These are phyloP conservation scores for Tylopilus felleus DNA, from an alignment of 768 basidiomycete genomes.

Conservation along the genomic window DNA sequence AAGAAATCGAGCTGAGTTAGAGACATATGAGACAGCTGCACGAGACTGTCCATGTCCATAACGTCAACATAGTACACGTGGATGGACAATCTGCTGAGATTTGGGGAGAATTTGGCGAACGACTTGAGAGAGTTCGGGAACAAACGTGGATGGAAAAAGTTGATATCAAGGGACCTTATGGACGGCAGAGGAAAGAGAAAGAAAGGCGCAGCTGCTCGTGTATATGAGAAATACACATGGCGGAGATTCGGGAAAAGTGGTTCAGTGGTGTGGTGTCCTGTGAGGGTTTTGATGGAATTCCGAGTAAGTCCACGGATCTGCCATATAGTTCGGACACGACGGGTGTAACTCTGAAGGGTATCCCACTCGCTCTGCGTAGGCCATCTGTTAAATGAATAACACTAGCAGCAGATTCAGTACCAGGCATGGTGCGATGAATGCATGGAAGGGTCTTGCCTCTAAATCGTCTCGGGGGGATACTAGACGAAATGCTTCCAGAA, in stretches of 20 bases:
- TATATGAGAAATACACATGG: not conserved
- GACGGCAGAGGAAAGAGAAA: not conserved
- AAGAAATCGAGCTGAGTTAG: not conserved
- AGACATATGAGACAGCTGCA: not conserved
- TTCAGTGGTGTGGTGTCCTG: not conserved
- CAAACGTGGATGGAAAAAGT: not conserved
- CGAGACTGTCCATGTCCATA: not conserved
- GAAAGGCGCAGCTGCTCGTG: not conserved
- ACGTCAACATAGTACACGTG: not conserved
- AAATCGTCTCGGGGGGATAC: too few relatives aligned
- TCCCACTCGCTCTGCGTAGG: not conserved
- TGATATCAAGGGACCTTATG: not conserved
- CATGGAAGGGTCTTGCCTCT: not conserved
- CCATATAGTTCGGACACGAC: not conserved
- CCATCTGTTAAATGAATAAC: not conserved
- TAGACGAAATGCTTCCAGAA: not conserved
- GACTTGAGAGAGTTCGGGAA: not conserved
- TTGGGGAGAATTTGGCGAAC: not conserved
- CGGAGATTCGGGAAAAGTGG: not conserved
- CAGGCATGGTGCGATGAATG: not conserved
- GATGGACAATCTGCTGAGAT: not conserved
- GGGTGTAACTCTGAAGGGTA: not conserved
- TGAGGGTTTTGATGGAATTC: not conserved
- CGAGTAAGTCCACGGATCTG: not conserved
- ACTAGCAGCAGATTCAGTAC: not conserved